phyloP scores from a whole-genome alignment of 768 basidiomycete genomes.

The Naganishia antarctica region DNA sequence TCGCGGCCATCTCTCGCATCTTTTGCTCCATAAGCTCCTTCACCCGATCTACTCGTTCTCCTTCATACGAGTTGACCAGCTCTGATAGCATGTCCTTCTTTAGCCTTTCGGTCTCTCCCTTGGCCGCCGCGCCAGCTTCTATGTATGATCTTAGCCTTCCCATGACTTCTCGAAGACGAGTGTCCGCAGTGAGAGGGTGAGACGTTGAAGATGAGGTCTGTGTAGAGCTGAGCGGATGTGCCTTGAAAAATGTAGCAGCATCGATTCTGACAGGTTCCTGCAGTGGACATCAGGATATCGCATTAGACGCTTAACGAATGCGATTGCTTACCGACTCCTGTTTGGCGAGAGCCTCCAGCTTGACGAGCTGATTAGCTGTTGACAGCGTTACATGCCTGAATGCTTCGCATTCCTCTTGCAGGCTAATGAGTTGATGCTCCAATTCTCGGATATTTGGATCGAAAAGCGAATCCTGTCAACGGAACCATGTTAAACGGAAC shows the following conservation, averaged over 20 bases:
- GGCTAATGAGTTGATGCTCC: constrained; percentile 37
- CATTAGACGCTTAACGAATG: no score
- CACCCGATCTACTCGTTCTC: constrained; percentile 33
- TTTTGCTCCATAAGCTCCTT: constrained; percentile 38
- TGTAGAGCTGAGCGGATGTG: constrained; percentile 16
- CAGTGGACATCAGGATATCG: neutral
- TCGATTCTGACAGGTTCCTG: constrained; percentile 39
- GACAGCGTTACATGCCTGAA: constrained; percentile 47
- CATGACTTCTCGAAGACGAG: constrained; percentile 37
- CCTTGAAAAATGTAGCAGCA: constrained; percentile 43
- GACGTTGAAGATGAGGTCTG: constrained; percentile 41
- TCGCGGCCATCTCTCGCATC: constrained; percentile 44
- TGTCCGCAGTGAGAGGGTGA: constrained; percentile 42
- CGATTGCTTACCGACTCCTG: constrained; percentile 38
- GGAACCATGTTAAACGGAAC: neutral
- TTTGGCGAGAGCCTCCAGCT: constrained; percentile 34
- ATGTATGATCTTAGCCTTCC: constrained; percentile 32
- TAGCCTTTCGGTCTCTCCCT: constrained; percentile 28
- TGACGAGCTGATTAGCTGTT: constrained; percentile 40
- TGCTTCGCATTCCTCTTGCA: constrained; percentile 48
- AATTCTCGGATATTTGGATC: constrained; percentile 45
- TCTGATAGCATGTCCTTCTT: constrained; percentile 20
- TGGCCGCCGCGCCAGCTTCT: constrained; percentile 32
- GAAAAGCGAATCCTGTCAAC: constrained; percentile 26
- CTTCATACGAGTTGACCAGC: constrained; percentile 29